Percentiles rank a stretch among this genome's conserved stretches.
Evolutionary conservation across 805 yeast species (phyloP).

Genomic region (Saccharomycopsis sp.): DNA sequence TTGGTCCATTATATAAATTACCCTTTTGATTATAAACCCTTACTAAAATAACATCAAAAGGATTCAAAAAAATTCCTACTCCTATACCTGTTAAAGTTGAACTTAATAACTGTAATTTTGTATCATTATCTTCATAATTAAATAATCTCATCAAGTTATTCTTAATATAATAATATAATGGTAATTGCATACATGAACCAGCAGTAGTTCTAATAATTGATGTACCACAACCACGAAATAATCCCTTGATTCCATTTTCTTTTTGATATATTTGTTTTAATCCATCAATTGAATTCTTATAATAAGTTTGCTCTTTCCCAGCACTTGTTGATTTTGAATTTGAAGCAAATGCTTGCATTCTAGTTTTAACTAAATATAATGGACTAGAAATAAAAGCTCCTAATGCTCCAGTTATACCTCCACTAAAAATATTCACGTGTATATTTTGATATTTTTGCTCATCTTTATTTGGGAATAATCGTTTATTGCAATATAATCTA

Average conservation of each 20-base stretch:
- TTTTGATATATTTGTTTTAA: constrained; percentile 44
- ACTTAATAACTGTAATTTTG: constrained; percentile 61
- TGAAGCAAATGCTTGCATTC: constrained; percentile 89
- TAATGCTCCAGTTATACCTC: constrained; percentile 74
- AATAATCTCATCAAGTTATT: constrained; percentile 35
- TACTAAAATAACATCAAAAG: constrained; percentile 92
- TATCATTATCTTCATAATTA: constrained; percentile 36
- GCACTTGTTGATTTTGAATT: constrained; percentile 36
- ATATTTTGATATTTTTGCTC: constrained; percentile 38
- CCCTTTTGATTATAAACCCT: constrained; percentile 88
- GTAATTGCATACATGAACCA: constrained; percentile 92
- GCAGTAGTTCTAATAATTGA: constrained; percentile 91
- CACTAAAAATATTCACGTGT: constrained; percentile 63
- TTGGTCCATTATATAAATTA: constrained; percentile 70
- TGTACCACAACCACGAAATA: constrained; percentile 88
- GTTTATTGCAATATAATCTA: constrained; percentile 46
- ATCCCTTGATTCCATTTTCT: constrained; percentile 74
- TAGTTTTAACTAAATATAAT: constrained; percentile 80
- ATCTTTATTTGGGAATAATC: constrained; percentile 41
- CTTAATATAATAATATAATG: constrained; percentile 77
- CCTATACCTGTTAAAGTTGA: constrained; percentile 80
- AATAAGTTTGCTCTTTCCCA: constrained; percentile 83
- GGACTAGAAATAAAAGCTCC: constrained; percentile 93
- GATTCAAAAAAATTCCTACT: constrained; percentile 93
- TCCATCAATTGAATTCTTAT: constrained; percentile 61